phyloP scores from a whole-genome alignment of 441 rosid genomes.

The Gossypium laxum region DNA sequence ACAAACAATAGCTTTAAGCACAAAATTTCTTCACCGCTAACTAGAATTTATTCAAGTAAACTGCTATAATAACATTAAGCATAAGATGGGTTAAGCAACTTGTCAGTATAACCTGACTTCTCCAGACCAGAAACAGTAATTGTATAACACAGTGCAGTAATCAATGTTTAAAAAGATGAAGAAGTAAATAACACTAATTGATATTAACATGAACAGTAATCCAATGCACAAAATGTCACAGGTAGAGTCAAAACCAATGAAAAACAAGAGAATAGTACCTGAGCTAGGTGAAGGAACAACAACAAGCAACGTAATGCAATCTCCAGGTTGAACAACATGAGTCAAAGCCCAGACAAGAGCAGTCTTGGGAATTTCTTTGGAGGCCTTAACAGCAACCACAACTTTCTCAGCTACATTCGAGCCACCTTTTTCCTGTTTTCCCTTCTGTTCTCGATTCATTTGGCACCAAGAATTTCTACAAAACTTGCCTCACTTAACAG shows the following conservation, averaged over 20 bases:
- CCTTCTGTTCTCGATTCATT: slow-evolving; percentile 53
- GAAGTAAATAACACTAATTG: neutral
- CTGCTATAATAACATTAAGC: neutral
- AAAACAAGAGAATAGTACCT: slow-evolving; percentile 28
- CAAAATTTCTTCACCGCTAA: neutral
- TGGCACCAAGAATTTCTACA: slow-evolving; percentile 8
- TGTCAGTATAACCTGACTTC: no score
- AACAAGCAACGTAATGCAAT: slow-evolving; percentile 82
- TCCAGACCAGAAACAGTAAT: no score
- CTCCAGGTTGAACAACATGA: slow-evolving; percentile 93
- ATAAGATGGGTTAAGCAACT: no score
- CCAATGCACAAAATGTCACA: neutral
- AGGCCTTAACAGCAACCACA: slow-evolving; percentile 88
- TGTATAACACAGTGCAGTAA: neutral
- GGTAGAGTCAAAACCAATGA: neutral
- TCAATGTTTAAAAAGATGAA: neutral
- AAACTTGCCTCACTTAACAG: slow-evolving; percentile 9
- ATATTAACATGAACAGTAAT: neutral
- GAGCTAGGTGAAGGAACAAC: slow-evolving; percentile 72
- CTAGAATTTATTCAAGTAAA: neutral
- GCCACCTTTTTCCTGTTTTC: slow-evolving; percentile 41
- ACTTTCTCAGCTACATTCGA: slow-evolving; percentile 65
- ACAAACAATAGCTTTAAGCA: neutral
- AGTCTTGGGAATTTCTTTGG: slow-evolving; percentile 85
- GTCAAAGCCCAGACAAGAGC: slow-evolving; percentile 96